Evolutionary conservation across 2,329 filamentous ascomycete species (phyloP).

Genomic region (Aspergillus nomiae): DNA sequence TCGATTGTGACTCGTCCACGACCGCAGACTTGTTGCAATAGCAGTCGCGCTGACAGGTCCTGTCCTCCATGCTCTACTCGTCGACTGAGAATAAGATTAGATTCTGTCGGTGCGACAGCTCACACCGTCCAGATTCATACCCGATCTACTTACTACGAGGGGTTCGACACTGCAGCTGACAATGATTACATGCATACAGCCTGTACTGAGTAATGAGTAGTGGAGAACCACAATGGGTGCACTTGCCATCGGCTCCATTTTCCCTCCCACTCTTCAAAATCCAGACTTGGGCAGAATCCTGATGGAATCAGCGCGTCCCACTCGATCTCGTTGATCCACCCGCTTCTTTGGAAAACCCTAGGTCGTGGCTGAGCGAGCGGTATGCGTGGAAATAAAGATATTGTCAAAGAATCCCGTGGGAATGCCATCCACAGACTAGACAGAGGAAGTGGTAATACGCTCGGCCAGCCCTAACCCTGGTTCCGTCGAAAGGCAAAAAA

Average conservation of each 20-base stretch:
- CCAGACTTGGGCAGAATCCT: background rate
- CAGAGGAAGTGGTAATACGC: background rate
- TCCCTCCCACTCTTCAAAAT: background rate
- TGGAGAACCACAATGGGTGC: background rate
- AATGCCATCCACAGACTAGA: background rate
- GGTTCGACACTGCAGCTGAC: background rate
- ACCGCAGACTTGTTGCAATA: background rate
- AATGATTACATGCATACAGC: background rate
- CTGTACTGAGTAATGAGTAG: background rate
- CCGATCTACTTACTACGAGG: background rate
- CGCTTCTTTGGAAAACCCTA: background rate
- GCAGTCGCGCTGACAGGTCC: too few species aligned
- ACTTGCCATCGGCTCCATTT: background rate
- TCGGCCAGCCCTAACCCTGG: conserved; percentile 6
- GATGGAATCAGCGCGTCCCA: too few species aligned
- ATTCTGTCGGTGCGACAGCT: background rate
- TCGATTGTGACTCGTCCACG: background rate
- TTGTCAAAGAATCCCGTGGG: background rate
- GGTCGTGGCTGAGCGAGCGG: background rate
- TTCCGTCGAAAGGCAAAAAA: conserved; percentile 4
- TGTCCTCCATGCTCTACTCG: too few species aligned
- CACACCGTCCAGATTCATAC: background rate
- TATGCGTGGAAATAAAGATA: background rate
- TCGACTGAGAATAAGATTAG: background rate
- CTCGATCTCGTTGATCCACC: background rate